Evolutionary conservation across 2,329 filamentous ascomycete species (phyloP).

Genomic region (Trichophyton verrucosum): DNA sequence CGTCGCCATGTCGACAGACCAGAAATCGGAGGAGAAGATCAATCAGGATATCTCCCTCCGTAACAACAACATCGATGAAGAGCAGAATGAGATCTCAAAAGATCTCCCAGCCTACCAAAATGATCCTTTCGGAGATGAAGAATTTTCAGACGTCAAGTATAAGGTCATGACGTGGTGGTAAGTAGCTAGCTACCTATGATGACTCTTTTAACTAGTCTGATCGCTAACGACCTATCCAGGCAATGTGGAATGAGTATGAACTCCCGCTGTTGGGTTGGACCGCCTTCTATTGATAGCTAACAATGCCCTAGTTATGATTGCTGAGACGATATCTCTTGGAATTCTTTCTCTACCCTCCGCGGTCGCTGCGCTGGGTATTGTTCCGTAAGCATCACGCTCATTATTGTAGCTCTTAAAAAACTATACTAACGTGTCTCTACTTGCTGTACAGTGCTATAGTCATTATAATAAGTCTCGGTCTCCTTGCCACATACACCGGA

Average conservation of each 20-base stretch:
- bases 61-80: conserved; percentile 15
- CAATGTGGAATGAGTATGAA: conserved; percentile 32
- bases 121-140: conserved; percentile 32
- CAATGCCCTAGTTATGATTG: conserved; percentile 39
- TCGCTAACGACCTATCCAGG: conserved; percentile 17
- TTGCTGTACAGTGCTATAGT: conserved; percentile 34
- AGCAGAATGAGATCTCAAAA: conserved; percentile 8
- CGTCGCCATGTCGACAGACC: background rate
- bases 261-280: background rate
- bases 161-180: conserved; percentile 40
- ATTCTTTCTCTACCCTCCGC: conserved; percentile 44
- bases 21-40: background rate
- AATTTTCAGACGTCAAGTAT: conserved; percentile 37
- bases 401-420: background rate
- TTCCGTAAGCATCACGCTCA: conserved; percentile 30
- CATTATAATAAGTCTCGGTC: conserved; percentile 41
- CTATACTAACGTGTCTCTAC: background rate
- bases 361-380: conserved; percentile 41
- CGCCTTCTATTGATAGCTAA: background rate
- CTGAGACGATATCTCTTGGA: conserved; percentile 47
- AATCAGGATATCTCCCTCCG: background rate
- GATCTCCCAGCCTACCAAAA: conserved; percentile 14
- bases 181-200: conserved; percentile 11
- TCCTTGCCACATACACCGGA: conserved; percentile 48
- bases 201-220: background rate